Percentiles rank a stretch among this genome's conserved stretches.
These are phyloP conservation scores for Lactifluus pinguis DNA, from an alignment of 768 basidiomycete species.

Conservation along the genomic window DNA sequence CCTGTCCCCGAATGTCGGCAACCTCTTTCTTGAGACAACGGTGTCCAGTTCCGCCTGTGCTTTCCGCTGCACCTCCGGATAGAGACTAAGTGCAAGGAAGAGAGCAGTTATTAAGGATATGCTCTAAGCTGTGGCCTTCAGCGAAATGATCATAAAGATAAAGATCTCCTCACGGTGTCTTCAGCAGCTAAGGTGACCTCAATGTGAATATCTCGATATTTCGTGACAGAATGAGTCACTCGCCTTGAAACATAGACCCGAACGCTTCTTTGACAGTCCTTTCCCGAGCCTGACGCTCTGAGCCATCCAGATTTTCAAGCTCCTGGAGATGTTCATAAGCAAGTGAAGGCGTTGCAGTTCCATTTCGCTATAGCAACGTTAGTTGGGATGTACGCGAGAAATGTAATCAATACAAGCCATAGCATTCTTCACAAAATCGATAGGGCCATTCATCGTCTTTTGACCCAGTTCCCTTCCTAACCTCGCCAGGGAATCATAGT, in stretches of 20 bases:
- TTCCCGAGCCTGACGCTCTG: neutral
- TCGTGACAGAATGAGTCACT: too few relatives aligned
- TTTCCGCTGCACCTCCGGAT: too few relatives aligned
- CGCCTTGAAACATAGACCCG: slow-evolving; percentile 1
- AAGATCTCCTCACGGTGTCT: neutral
- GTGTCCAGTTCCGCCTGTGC: slow-evolving; percentile 14
- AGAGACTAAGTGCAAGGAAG: neutral
- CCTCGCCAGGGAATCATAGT: neutral
- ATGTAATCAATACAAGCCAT: neutral
- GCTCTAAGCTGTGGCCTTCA: neutral
- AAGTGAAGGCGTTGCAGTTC: neutral
- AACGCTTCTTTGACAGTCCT: neutral
- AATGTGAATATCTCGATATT: too few relatives aligned
- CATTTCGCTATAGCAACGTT: neutral
- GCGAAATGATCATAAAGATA: neutral
- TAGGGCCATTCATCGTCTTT: neutral
- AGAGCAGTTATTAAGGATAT: neutral
- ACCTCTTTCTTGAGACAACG: slow-evolving; percentile 1
- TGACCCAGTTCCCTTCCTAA: neutral
- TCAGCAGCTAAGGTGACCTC: neutral
- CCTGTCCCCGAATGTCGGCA: slow-evolving; percentile 17
- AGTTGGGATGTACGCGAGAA: neutral
- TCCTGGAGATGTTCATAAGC: slow-evolving; percentile 1
- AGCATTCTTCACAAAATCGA: too few relatives aligned
- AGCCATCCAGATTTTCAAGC: neutral